These are phyloP conservation scores for Limnomonas spitsbergensis DNA, from an alignment of 139 green algal species.

Conservation along the genomic window DNA sequence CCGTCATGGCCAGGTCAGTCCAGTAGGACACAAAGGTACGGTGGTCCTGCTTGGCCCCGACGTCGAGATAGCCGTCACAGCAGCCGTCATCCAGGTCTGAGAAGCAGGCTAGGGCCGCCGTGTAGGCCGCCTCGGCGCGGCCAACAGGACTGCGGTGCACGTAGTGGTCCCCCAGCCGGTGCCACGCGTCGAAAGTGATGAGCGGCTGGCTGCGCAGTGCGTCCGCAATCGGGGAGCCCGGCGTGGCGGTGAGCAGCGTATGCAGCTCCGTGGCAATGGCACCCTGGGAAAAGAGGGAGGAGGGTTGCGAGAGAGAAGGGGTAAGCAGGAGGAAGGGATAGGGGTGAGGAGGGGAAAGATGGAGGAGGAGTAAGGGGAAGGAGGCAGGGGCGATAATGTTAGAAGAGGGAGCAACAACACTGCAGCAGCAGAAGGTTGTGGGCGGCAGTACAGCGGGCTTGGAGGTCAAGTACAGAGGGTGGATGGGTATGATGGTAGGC, in stretches of 20 bases:
- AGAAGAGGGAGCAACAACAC: no score
- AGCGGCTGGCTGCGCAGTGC: neutral
- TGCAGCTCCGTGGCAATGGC: no score
- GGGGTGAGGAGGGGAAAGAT: no score
- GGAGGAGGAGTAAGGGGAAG: no score
- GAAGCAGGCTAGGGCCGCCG: neutral
- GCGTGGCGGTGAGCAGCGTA: neutral
- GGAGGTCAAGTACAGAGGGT: no score
- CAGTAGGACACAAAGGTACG: slow-evolving; percentile 14
- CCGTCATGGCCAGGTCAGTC: neutral
- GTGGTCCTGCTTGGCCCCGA: neutral
- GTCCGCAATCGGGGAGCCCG: neutral
- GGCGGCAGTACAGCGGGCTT: no score
- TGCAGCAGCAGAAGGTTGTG: no score
- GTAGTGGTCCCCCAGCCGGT: neutral
- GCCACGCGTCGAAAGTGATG: neutral
- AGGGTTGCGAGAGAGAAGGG: no score
- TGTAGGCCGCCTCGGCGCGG: neutral
- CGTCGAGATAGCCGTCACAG: slow-evolving; percentile 15
- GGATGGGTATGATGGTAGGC: no score
- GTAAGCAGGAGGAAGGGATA: no score
- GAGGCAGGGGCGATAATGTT: no score
- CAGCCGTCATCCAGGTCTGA: slow-evolving; percentile 5
- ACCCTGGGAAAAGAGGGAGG: no score
- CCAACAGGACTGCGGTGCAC: neutral